Evolutionary conservation across 176 grass and related monocot genomes (phyloP).

Genomic region (Paspalum vaginatum): DNA sequence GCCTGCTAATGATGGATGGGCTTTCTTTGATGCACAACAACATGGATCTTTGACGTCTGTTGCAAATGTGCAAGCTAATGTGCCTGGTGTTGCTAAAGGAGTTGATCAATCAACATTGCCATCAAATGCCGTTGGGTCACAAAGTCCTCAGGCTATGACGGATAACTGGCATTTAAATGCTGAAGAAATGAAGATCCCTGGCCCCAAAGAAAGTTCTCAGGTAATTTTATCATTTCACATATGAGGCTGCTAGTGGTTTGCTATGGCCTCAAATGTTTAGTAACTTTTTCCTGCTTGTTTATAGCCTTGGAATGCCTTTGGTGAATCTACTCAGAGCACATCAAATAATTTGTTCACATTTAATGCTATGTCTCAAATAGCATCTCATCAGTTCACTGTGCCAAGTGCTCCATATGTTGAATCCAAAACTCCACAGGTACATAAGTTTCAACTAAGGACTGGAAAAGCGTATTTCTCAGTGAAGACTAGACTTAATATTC

Average conservation of each 20-base stretch:
- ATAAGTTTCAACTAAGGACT: not conserved
- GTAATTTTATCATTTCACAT: slow-evolving; percentile 35
- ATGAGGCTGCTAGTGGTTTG: slow-evolving; percentile 12
- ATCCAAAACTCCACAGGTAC: slow-evolving; percentile 46
- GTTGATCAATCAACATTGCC: slow-evolving; percentile 43
- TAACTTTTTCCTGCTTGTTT: slow-evolving; percentile 35
- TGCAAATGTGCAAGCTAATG: slow-evolving; percentile 44
- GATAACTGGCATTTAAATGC: slow-evolving; percentile 51
- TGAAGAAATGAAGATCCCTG: slow-evolving; percentile 41
- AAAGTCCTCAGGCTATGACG: slow-evolving; percentile 27
- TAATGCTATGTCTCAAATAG: slow-evolving; percentile 43
- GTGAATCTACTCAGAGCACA: slow-evolving; percentile 48
- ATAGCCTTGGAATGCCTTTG: slow-evolving; percentile 80
- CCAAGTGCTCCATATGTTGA: slow-evolving; percentile 30
- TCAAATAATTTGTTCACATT: slow-evolving; percentile 49
- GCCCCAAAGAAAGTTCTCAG: slow-evolving; percentile 41
- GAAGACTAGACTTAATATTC: slow-evolving; percentile 28
- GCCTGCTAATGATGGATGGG: slow-evolving; percentile 76
- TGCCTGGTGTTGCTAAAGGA: slow-evolving; percentile 41
- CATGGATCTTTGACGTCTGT: slow-evolving; percentile 39
- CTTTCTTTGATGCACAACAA: slow-evolving; percentile 73
- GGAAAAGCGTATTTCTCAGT: slow-evolving; percentile 31
- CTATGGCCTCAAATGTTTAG: slow-evolving; percentile 16
- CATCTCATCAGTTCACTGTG: slow-evolving; percentile 31
- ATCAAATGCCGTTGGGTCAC: slow-evolving; percentile 28